These are phyloP conservation scores for Coprinopsis cinerea DNA, from an alignment of 768 basidiomycete species.

Conservation along the genomic window DNA sequence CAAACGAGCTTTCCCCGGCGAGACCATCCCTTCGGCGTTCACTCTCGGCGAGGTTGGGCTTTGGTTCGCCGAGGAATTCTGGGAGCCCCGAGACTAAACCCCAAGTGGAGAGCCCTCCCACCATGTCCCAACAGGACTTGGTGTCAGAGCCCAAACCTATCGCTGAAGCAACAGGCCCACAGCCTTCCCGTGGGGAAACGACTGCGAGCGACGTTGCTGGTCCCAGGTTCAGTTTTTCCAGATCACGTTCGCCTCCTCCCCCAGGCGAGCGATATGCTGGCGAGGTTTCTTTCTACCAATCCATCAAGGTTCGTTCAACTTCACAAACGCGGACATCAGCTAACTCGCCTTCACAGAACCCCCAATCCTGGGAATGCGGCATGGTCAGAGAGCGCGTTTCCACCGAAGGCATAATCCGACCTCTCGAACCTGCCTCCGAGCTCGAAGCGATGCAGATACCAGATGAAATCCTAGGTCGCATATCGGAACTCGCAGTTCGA, in stretches of 20 bases:
- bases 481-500: conserved; percentile 69
- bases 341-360: conserved; percentile 24
- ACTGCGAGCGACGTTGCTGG: conserved; percentile 30
- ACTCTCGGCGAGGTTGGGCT: conserved; percentile 10
- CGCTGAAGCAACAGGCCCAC: background rate
- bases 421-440: conserved; percentile 67
- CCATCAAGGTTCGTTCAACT: conserved; percentile 35
- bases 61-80: no score
- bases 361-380: conserved; percentile 34
- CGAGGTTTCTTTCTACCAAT: conserved; percentile 50
- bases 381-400: conserved; percentile 94
- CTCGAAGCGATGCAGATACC: conserved; percentile 64
- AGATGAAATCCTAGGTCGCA: conserved; percentile 57
- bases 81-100: background rate
- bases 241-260: conserved; percentile 10
- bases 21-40: conserved; percentile 20
- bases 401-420: conserved; percentile 73
- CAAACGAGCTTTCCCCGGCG: background rate
- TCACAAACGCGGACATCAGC: background rate
- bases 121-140: no score
- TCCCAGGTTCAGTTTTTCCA: conserved; percentile 23
- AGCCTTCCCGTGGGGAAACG: conserved; percentile 6
- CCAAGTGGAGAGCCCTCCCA: background rate
- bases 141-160: background rate
- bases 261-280: conserved; percentile 45